Percentiles rank a stretch among this genome's conserved stretches.
Conservation (phyloP, 1,284 basidiomycete species). For the Cutaneotrichosporon cyanovorans region DNA sequence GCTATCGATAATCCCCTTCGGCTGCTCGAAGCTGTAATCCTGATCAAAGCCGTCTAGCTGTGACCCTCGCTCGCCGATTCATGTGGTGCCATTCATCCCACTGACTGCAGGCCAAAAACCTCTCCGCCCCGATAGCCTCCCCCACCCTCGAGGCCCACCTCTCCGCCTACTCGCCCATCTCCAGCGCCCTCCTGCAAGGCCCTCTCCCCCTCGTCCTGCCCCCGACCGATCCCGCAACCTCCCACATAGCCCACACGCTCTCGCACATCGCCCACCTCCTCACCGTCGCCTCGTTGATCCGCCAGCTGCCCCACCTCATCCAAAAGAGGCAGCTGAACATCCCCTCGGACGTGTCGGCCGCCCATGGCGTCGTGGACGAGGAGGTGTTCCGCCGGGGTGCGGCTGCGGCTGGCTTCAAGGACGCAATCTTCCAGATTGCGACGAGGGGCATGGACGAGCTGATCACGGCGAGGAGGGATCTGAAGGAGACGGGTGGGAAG, state of each 20-base stretch:
- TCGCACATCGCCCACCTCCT: conserved; percentile 48
- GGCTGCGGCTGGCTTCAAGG: conserved; percentile 50
- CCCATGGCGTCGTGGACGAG: conserved; percentile 74
- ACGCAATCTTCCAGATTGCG: conserved; percentile 81
- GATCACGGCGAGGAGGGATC: conserved; percentile 69
- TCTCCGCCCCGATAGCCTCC: conserved; percentile 58
- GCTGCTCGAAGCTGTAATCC: no score
- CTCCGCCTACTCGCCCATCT: conserved; percentile 66
- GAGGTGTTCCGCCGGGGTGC: conserved; percentile 69
- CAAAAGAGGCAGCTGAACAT: conserved; percentile 64
- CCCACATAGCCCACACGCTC: conserved; percentile 63
- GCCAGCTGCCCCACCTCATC: conserved; percentile 67
- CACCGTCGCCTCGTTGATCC: conserved; percentile 55
- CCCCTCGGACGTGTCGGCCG: conserved; percentile 73
- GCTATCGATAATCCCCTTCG: no score
- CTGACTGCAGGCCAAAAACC: conserved; percentile 59
- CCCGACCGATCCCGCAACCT: conserved; percentile 50
- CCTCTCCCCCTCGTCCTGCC: conserved; percentile 64
- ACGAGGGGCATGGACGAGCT: conserved; percentile 85
- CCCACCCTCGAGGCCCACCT: conserved; percentile 64
- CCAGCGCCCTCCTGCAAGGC: conserved; percentile 70
- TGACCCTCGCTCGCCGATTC: no score
- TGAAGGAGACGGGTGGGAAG: conserved; percentile 57
- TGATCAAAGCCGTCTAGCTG: no score
- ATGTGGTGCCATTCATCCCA: no score